A percentile compares a stretch with the other conserved stretches of the same genome.
These are phyloP conservation scores for Hippophae tibetana DNA, from an alignment of 306 rosid genomes.

Conservation along the genomic window DNA sequence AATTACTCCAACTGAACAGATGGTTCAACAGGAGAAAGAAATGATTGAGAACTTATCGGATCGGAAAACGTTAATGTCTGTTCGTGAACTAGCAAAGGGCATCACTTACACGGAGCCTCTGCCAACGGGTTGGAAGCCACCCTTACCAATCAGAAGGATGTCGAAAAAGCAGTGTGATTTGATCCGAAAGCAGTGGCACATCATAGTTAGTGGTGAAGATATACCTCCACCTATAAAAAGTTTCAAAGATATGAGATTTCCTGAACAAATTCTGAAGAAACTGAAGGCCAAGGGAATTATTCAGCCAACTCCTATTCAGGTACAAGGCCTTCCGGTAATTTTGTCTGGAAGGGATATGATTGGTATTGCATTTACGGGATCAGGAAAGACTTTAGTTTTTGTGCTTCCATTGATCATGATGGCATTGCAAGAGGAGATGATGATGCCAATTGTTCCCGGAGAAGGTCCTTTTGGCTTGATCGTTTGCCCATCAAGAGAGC, in stretches of 20 bases:
- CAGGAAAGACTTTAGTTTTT: constrained; percentile 84
- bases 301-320: constrained; percentile 96
- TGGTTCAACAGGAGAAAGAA: constrained; percentile 82
- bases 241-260: constrained; percentile 91
- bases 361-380: constrained; percentile 91
- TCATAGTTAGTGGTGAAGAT: constrained; percentile 71
- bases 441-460: constrained; percentile 87
- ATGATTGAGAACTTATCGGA: constrained; percentile 84
- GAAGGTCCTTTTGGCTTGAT: constrained; percentile 87
- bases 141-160: constrained; percentile 65
- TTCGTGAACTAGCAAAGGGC: constrained; percentile 89
- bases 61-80: constrained; percentile 80
- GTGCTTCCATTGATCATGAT: constrained; percentile 90
- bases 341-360: constrained; percentile 90
- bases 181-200: constrained; percentile 86
- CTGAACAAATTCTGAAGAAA: constrained; percentile 72
- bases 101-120: constrained; percentile 74
- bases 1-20: constrained; percentile 67
- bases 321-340: constrained; percentile 89
- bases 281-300: constrained; percentile 77
- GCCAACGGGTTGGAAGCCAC: constrained; percentile 93
- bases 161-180: constrained; percentile 52
- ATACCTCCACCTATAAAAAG: constrained; percentile 80
- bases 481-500: constrained; percentile 88
- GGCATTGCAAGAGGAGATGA: constrained; percentile 85